These are phyloP conservation scores for Choiromyces venosus DNA, from an alignment of 495 filamentous ascomycete species.

Conservation along the genomic window DNA sequence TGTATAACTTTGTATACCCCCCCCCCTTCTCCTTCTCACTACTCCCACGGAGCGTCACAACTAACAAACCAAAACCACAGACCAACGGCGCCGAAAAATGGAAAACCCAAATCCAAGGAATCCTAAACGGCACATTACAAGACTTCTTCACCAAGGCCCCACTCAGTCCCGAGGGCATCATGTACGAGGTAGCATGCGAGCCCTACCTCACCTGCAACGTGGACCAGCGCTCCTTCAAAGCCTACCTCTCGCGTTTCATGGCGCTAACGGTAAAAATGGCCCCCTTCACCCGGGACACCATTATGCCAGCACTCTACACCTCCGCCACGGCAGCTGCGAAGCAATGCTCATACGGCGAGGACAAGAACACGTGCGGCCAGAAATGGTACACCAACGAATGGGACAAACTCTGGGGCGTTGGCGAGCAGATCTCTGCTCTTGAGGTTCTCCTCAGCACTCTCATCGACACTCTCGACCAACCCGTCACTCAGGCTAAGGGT, in stretches of 20 bases:
- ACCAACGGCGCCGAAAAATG: slow-evolving; percentile 51
- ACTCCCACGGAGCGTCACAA: slow-evolving; percentile 12
- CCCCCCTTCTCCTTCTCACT: slow-evolving; percentile 19
- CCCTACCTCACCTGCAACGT: slow-evolving; percentile 55
- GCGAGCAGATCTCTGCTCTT: slow-evolving; percentile 67
- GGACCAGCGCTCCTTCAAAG: slow-evolving; percentile 77
- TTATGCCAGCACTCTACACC: slow-evolving; percentile 58
- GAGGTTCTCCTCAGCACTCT: slow-evolving; percentile 60
- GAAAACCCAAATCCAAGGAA: slow-evolving; percentile 50
- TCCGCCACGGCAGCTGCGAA: slow-evolving; percentile 62
- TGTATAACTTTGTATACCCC: slow-evolving; percentile 57
- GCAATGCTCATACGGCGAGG: slow-evolving; percentile 57
- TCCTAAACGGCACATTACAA: slow-evolving; percentile 51
- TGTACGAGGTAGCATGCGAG: slow-evolving; percentile 72
- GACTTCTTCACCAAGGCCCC: slow-evolving; percentile 53
- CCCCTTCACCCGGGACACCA: slow-evolving; percentile 55
- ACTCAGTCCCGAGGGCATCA: slow-evolving; percentile 46
- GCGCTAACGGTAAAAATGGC: slow-evolving; percentile 64
- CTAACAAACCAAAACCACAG: slow-evolving; percentile 40
- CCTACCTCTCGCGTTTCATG: slow-evolving; percentile 71
- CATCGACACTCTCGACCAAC: slow-evolving; percentile 48
- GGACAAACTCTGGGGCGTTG: slow-evolving; percentile 59
- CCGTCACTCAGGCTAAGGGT: slow-evolving; percentile 61
- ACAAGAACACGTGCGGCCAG: slow-evolving; percentile 63
- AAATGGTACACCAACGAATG: slow-evolving; percentile 60